Conservation (phyloP, 169 alveolate genomes). For the Perkinsus olseni region DNA sequence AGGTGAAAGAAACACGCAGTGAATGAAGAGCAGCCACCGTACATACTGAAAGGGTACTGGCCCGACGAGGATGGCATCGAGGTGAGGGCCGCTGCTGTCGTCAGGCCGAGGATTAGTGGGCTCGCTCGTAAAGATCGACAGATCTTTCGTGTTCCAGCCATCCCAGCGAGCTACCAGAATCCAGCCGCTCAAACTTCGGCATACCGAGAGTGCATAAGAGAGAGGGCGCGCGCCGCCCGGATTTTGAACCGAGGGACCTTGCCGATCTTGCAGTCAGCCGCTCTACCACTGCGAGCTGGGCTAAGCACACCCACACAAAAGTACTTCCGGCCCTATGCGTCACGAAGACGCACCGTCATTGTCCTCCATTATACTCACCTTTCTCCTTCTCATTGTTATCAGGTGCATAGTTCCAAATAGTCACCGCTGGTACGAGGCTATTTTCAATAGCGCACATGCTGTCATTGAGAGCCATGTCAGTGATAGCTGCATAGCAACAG, state of each 20-base stretch:
- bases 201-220: too few species aligned
- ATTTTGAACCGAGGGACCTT: not conserved
- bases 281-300: conserved; percentile 4
- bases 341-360: not conserved
- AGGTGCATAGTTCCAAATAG: not conserved
- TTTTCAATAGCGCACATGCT: not conserved
- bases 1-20: not conserved
- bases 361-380: not conserved
- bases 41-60: not conserved
- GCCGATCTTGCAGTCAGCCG: conserved; percentile 3
- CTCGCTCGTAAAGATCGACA: not conserved
- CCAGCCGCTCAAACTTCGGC: too few species aligned
- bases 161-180: not conserved
- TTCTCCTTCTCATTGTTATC: not conserved
- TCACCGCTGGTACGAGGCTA: not conserved
- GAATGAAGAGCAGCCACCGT: too few species aligned
- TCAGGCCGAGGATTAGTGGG: not conserved
- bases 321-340: not conserved
- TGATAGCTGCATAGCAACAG: not conserved
- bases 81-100: not conserved
- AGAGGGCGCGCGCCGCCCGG: conserved; percentile 5
- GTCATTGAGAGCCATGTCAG: not conserved
- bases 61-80: not conserved
- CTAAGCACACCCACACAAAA: not conserved
- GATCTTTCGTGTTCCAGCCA: not conserved